Base-by-base conservation (phyloP, 1,139 yeast species). In the Suhomyces guaymorum region DNA sequence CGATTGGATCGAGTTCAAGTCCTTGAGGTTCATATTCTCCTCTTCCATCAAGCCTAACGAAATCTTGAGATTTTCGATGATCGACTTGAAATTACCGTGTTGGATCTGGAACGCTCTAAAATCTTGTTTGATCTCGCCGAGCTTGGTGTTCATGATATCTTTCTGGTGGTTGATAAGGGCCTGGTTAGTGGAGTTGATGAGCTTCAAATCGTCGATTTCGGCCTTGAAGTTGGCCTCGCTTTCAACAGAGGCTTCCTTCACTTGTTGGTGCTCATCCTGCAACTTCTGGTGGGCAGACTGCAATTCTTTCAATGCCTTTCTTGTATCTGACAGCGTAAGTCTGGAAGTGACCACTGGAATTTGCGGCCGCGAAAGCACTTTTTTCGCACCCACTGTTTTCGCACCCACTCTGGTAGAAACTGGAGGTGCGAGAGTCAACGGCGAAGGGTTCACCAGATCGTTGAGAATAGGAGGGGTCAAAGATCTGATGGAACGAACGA, bases 81-180 rank as follows among this genome's bases (percentile, higher is more conserved):
- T 38, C 7, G 33, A 13, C 15, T 40, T 44, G 33, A 51, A 48
- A 10, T 41, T 35, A 5, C 39, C 38, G 16, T 47, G 42, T 7
- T 42, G 38, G 11, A 26, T 21, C 22, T 44, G 43, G 37, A 50
- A 49, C 4, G n/a, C 25, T 6, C 24, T 27, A 21, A 52, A 42
- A 7, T 54, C 59, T 1, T 34, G 28, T 25, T 42, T 41, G 28
- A 54, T 38, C 7, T 42, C 49, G 6, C 31, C 37, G 26, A 54
- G 27, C 26, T 43, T 44, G 15, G 35, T 26, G 15, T 29, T 37
- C 17, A 48, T 31, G 6, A 36, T 15, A 1, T 38, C 29, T 25
- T 46, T 48, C 24, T 51, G 46, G 7, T 37, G 43, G 5, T 26
- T 33, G 13, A 38, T 32, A 4, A 40, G 13, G 7, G 25, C 25